phyloP scores from a whole-genome alignment of 2,329 filamentous ascomycete species.

The Blastomyces gilchristii region DNA sequence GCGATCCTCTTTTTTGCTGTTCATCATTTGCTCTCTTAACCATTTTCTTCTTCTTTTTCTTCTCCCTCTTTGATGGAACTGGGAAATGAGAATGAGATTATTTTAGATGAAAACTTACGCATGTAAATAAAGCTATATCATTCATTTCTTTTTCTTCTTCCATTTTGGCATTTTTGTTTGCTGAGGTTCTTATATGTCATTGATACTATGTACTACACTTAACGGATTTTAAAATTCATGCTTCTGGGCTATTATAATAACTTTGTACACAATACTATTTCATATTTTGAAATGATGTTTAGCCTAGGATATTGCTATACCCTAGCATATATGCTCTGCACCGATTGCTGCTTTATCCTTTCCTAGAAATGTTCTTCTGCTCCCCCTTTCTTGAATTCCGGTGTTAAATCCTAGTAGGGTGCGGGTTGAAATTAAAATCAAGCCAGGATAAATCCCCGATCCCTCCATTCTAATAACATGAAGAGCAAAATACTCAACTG shows the following conservation, averaged over 20 bases:
- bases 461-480: background rate
- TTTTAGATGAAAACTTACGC: background rate
- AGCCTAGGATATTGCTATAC: background rate
- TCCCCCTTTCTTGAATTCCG: background rate
- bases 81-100: background rate
- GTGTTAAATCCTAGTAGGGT: background rate
- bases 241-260: background rate
- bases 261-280: background rate
- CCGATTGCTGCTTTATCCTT: background rate
- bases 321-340: background rate
- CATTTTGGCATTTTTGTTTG: background rate
- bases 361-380: background rate
- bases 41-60: background rate
- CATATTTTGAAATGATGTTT: background rate
- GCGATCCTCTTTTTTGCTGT: background rate
- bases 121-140: background rate
- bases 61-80: background rate
- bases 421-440: background rate
- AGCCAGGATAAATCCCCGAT: background rate
- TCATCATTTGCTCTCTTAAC: background rate
- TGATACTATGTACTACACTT: background rate
- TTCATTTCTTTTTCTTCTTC: background rate
- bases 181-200: background rate
- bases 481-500: background rate
- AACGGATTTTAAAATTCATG: background rate